phyloP scores from a whole-genome alignment of 2,329 filamentous ascomycete species.

The Colletotrichum limetticola region DNA sequence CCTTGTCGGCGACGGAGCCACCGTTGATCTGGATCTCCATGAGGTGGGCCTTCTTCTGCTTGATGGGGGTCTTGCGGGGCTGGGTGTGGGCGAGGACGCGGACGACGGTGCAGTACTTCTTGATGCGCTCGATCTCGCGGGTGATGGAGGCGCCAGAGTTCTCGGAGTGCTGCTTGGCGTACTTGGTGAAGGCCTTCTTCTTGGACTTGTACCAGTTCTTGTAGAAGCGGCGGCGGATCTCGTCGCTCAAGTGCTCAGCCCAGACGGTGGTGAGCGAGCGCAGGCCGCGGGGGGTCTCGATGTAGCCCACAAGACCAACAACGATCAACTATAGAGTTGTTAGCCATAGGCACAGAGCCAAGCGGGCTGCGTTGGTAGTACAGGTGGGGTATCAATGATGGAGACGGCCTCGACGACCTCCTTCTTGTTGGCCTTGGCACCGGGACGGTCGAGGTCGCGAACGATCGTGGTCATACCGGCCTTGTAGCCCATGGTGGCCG shows the following conservation, averaged over 20 bases:
- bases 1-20: slow-evolving; percentile 95
- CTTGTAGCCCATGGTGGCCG: slow-evolving; percentile 99
- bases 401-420: slow-evolving; percentile 90
- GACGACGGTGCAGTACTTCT: slow-evolving; percentile 99
- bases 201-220: slow-evolving; percentile 99
- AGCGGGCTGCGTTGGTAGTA: slow-evolving; percentile 88
- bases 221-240: slow-evolving; percentile 99
- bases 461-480: slow-evolving; percentile 99
- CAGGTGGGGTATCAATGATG: slow-evolving; percentile 93
- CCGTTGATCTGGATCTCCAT: slow-evolving; percentile 99
- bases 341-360: slow-evolving; percentile 79
- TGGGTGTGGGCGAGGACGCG: slow-evolving; percentile 99
- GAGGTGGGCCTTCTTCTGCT: slow-evolving; percentile 99
- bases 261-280: slow-evolving; percentile 99
- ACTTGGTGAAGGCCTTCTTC: slow-evolving; percentile 99
- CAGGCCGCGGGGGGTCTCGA: slow-evolving; percentile 99
- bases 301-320: slow-evolving; percentile 99
- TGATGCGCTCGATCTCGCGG: slow-evolving; percentile 99
- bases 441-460: slow-evolving; percentile 98
- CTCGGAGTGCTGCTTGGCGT: slow-evolving; percentile 99
- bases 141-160: slow-evolving; percentile 89
- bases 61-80: slow-evolving; percentile 98
- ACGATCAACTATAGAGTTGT: slow-evolving; percentile 92
- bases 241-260: slow-evolving; percentile 99
- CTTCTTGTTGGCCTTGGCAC: slow-evolving; percentile 99